Percentiles rank a stretch among this genome's conserved stretches.
These are phyloP conservation scores for Pichia sp. DNA, from an alignment of 1,139 yeast genomes.

Conservation along the genomic window DNA sequence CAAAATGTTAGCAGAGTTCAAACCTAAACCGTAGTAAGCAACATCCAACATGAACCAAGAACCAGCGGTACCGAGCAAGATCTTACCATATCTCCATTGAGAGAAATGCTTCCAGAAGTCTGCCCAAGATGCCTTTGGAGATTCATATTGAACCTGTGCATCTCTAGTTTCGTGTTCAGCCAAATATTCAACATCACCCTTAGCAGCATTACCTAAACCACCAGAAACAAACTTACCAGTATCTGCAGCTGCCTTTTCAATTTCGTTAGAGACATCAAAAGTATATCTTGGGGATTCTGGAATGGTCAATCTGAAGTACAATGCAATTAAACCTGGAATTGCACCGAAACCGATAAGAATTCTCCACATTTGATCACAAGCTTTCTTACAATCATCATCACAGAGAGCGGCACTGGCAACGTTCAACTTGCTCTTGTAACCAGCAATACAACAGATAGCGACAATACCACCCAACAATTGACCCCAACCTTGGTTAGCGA, in stretches of 20 bases:
- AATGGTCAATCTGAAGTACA: slow-evolving; percentile 85
- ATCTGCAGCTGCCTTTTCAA: slow-evolving; percentile 60
- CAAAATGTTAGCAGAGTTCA: slow-evolving; percentile 73
- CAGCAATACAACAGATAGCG: slow-evolving; percentile 65
- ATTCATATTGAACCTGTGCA: slow-evolving; percentile 32
- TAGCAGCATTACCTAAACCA: slow-evolving; percentile 37
- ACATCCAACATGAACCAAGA: slow-evolving; percentile 96
- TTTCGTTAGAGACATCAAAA: slow-evolving; percentile 59
- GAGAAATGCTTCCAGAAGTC: slow-evolving; percentile 69
- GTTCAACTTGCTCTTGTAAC: slow-evolving; percentile 52
- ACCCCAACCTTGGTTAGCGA: slow-evolving; percentile 92
- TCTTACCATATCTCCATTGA: slow-evolving; percentile 85
- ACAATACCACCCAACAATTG: slow-evolving; percentile 82
- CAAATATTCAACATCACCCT: slow-evolving; percentile 26
- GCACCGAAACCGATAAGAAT: slow-evolving; percentile 80
- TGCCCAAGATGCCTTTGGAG: slow-evolving; percentile 51
- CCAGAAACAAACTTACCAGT: slow-evolving; percentile 42
- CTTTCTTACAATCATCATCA: slow-evolving; percentile 52
- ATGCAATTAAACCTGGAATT: slow-evolving; percentile 76
- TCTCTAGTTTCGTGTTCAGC: slow-evolving; percentile 31
- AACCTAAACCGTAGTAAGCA: slow-evolving; percentile 86
- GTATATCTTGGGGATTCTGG: slow-evolving; percentile 92
- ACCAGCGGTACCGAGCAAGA: slow-evolving; percentile 88
- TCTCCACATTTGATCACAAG: slow-evolving; percentile 95
- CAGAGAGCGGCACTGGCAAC: slow-evolving; percentile 52